Percentiles rank a stretch among this genome's conserved stretches.
Evolutionary conservation across 495 filamentous ascomycete species (phyloP).

Genomic region (Cryomyces antarcticus): DNA sequence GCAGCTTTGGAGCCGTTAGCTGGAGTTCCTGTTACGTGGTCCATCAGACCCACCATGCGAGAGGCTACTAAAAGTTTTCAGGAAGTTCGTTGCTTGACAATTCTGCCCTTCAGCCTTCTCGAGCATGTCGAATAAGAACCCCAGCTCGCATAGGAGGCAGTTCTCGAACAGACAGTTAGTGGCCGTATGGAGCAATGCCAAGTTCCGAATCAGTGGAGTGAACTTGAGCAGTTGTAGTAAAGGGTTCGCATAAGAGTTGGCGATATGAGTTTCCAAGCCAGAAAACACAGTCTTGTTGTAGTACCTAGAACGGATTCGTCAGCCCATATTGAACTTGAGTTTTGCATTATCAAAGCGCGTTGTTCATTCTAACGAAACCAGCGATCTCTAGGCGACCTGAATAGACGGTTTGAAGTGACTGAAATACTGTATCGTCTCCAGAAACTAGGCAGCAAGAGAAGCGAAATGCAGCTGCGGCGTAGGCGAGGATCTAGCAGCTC

Average conservation of each 20-base stretch:
- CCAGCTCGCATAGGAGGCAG: conserved; percentile 85
- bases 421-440: too few species aligned
- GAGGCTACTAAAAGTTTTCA: conserved; percentile 67
- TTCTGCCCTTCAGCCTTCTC: conserved; percentile 83
- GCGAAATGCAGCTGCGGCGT: too few species aligned
- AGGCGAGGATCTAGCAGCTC: too few species aligned
- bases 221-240: conserved; percentile 82
- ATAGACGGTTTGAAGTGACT: too few species aligned
- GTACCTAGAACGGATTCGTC: conserved; percentile 31
- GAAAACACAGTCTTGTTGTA: conserved; percentile 86
- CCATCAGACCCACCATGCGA: conserved; percentile 31
- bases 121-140: conserved; percentile 94
- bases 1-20: conserved; percentile 25
- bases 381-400: too few species aligned
- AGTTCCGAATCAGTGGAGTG: conserved; percentile 69
- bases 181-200: conserved; percentile 77
- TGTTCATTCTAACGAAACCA: too few species aligned
- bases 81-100: conserved; percentile 91
- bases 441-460: too few species aligned
- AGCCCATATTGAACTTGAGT: too few species aligned
- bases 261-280: conserved; percentile 84
- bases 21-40: background rate
- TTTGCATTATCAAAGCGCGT: too few species aligned
- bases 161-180: conserved; percentile 60
- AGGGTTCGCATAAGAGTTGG: conserved; percentile 89